Evolutionary conservation across 495 filamentous ascomycete genomes (phyloP).

Genomic region (Penicillium canariense): DNA sequence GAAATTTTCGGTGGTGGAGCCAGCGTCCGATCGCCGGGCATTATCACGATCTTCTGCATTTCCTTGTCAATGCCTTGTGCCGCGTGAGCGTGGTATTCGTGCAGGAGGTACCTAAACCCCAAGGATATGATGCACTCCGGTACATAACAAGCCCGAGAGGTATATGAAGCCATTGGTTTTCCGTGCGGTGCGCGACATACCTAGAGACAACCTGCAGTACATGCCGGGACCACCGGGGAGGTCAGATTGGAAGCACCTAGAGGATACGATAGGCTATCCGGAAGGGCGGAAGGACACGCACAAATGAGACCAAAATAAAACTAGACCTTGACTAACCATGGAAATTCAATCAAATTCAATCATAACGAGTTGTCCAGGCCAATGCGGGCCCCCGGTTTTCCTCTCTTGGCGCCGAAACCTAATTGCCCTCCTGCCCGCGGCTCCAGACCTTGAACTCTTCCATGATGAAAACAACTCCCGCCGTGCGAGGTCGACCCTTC

Average conservation of each 20-base stretch:
- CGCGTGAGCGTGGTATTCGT: conserved; percentile 34
- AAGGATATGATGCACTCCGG: conserved; percentile 37
- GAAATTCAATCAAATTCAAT: neutral
- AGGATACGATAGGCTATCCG: conserved; percentile 29
- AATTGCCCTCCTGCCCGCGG: neutral
- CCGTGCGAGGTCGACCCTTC: too few relatives aligned
- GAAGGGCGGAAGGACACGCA: conserved; percentile 31
- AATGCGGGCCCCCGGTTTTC: neutral
- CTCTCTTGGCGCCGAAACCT: conserved; percentile 12
- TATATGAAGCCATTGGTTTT: too few relatives aligned
- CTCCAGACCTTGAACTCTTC: conserved; percentile 4
- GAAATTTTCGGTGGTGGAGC: conserved; percentile 34
- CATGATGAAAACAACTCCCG: too few relatives aligned
- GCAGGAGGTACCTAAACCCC: conserved; percentile 34
- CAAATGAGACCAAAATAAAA: neutral
- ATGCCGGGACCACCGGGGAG: conserved; percentile 40
- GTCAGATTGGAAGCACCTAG: conserved; percentile 33
- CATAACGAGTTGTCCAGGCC: neutral
- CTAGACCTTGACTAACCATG: too few relatives aligned
- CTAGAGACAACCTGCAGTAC: conserved; percentile 34
- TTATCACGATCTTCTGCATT: conserved; percentile 37
- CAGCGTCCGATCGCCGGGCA: conserved; percentile 37
- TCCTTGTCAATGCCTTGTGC: conserved; percentile 39
- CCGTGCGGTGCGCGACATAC: too few relatives aligned
- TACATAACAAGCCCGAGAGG: too few relatives aligned